phyloP scores from a whole-genome alignment of 179 eudicot species.

The Pouteria campechiana region DNA sequence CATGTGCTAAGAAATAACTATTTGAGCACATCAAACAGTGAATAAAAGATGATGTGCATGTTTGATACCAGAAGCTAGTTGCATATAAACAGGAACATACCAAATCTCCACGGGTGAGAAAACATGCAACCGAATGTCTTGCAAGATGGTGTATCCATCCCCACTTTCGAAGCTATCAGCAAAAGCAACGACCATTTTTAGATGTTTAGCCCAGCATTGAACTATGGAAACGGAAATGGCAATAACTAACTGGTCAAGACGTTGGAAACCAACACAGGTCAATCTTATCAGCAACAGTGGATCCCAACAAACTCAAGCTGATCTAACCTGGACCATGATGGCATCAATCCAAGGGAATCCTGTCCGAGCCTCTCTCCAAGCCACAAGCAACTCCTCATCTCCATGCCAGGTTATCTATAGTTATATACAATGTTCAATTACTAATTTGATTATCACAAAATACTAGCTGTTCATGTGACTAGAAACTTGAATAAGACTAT shows the following conservation, averaged over 20 bases:
- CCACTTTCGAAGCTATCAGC: constrained; percentile 72
- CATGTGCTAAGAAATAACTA: too few relatives aligned
- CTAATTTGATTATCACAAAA: neutral
- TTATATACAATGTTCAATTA: neutral
- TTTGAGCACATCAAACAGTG: too few relatives aligned
- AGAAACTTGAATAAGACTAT: neutral
- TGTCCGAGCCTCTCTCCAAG: constrained; percentile 92
- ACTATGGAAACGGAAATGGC: too few relatives aligned
- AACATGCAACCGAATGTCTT: constrained; percentile 88
- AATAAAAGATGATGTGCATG: too few relatives aligned
- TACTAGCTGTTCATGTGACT: neutral
- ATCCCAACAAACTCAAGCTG: too few relatives aligned
- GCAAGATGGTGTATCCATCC: constrained; percentile 99
- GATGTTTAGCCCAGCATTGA: too few relatives aligned
- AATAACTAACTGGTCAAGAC: too few relatives aligned
- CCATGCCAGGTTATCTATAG: constrained; percentile 77
- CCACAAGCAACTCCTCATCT: constrained; percentile 53
- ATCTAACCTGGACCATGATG: constrained; percentile 78
- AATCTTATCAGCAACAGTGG: constrained; percentile 1
- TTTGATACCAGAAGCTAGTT: too few relatives aligned
- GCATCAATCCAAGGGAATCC: constrained; percentile 99
- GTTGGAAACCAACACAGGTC: too few relatives aligned
- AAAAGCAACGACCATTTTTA: too few relatives aligned
- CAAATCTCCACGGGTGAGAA: constrained; percentile 89
- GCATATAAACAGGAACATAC: constrained; percentile 35